A percentile compares a stretch with the other conserved stretches of the same genome.
Conservation (phyloP, 805 yeast genomes). For the Hanseniaspora mollemarum region DNA sequence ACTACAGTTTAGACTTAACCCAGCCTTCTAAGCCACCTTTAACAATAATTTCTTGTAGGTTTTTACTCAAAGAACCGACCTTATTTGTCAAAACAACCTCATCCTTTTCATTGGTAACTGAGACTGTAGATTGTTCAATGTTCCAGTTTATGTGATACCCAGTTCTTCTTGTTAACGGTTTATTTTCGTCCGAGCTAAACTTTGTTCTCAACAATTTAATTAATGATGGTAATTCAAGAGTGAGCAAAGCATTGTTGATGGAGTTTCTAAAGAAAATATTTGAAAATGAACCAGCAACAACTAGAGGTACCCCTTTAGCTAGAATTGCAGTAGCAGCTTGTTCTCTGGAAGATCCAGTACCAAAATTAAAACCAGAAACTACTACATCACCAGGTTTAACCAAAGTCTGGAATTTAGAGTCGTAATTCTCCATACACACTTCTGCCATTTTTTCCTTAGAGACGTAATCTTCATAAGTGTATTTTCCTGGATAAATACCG, state of each 20-base stretch:
- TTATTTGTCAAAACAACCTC: conserved; percentile 55
- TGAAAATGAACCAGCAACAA: conserved; percentile 95
- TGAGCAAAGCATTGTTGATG: conserved; percentile 88
- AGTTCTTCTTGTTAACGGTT: conserved; percentile 84
- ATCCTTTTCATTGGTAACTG: conserved; percentile 50
- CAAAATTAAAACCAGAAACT: conserved; percentile 87
- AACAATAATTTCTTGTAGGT: conserved; percentile 90
- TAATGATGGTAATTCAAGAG: conserved; percentile 84
- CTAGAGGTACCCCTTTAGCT: conserved; percentile 84
- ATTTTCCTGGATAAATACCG: conserved; percentile 97
- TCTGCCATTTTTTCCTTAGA: conserved; percentile 93
- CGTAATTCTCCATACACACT: conserved; percentile 99
- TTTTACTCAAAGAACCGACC: conserved; percentile 92
- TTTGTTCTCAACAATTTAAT: conserved; percentile 63
- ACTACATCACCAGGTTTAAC: conserved; percentile 81
- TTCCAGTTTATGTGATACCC: conserved; percentile 92
- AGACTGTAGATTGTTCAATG: conserved; percentile 70
- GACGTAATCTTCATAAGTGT: conserved; percentile 96
- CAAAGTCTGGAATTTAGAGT: conserved; percentile 70
- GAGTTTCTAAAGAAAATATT: conserved; percentile 93
- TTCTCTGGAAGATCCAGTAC: conserved; percentile 97
- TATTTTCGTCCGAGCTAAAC: conserved; percentile 37
- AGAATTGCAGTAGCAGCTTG: conserved; percentile 98
- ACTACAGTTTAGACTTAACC: conserved; percentile 58
- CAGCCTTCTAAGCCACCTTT: conserved; percentile 98